phyloP scores from a whole-genome alignment of 768 basidiomycete species.

The Leccinum pellstonianum region DNA sequence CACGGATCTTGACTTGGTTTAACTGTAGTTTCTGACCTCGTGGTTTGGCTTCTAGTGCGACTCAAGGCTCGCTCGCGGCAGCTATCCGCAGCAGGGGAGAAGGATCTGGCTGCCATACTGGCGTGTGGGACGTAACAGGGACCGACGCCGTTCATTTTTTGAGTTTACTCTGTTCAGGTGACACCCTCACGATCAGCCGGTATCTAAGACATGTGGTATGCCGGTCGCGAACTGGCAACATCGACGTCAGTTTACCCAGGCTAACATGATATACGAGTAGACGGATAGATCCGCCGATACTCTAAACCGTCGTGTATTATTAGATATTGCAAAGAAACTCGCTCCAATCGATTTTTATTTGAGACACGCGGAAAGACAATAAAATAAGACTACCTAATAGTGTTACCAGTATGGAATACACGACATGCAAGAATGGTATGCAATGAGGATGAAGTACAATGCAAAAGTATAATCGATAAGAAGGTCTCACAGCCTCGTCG shows the following conservation, averaged over 20 bases:
- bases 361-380: neutral
- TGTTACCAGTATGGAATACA: constrained; percentile 7
- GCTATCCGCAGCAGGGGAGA: constrained; percentile 81
- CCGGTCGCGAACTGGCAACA: too few species aligned
- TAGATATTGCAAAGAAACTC: constrained; percentile 11
- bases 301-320: constrained; percentile 14
- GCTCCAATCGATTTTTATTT: neutral
- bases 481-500: constrained; percentile 5
- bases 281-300: constrained; percentile 8
- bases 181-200: too few species aligned
- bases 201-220: too few species aligned
- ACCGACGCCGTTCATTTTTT: neutral
- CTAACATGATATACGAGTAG: constrained; percentile 77
- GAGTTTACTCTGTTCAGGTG: neutral
- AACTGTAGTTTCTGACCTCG: constrained; percentile 9
- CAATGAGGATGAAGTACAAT: constrained; percentile 25
- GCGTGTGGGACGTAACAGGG: constrained; percentile 31
- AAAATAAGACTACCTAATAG: neutral
- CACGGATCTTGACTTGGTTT: constrained; percentile 13
- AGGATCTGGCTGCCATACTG: constrained; percentile 75
- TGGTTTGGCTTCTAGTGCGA: constrained; percentile 59
- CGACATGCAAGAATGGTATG: constrained; percentile 19
- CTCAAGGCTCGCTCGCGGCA: constrained; percentile 87
- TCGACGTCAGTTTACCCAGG: too few species aligned
- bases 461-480: constrained; percentile 8